Base-by-base conservation (phyloP, 1,139 yeast genomes). In the Candida neerlandica region DNA sequence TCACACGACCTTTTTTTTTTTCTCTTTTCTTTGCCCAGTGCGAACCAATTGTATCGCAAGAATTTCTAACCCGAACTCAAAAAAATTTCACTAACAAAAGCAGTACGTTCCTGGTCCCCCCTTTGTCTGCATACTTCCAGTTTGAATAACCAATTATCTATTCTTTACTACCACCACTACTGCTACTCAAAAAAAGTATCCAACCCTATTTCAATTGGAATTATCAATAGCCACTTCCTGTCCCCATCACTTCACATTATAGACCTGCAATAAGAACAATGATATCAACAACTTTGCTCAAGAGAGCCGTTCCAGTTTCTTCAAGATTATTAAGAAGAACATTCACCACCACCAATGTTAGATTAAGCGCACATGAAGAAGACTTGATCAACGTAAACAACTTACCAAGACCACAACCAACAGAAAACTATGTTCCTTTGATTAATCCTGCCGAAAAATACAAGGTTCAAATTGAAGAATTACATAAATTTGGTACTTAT, bases 401-500 rank as follows among this genome's bases (percentile, higher is more conserved):
- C 33, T 64, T 75, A 51, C 80, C 80, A 48, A 71, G 80, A 66
- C 69, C 67, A 58, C 60, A 68, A 51, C 69, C 71, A 30, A 57
- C 61, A 14, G 63, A 63, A 41, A 70, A 76, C 51, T 48, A 46
- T 45, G 89, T 77, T 26, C 89, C 88, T 34, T 73, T 87, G 54
- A 83, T 81, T 51, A 87, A 89, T 70, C 96, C 96, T 45, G 85
- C 91, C 52, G 96, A 88, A 59, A 79, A 82, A 64, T 88, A 84
- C 71, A 75, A 74, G 62, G 89, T 80, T 57, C 85, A 82, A 56
- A 70, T 73, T 53, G 95, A 85, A 66, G 90, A 86, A 60, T 78
- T 89, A 58, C 96, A 89, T 74, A 84, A 85, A 69, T 89, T 87
- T 67, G 96, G 96, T 29, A 81, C 82, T 55, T 89, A 89, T 65